Evolutionary conservation across 2,329 filamentous ascomycete species (phyloP).

Genomic region (Microdochium bolleyi): DNA sequence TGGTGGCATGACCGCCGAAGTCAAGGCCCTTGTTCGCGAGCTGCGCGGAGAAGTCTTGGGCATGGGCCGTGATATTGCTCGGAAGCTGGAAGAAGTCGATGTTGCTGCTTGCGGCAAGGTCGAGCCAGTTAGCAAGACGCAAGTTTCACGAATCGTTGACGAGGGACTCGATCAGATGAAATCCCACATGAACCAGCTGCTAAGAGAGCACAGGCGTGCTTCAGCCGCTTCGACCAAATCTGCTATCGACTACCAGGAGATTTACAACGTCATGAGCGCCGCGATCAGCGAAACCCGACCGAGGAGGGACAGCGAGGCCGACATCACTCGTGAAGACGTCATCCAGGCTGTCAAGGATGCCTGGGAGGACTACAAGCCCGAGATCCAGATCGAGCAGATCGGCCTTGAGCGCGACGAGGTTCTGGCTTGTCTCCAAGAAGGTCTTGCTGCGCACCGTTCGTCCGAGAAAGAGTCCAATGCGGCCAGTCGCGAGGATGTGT

Average conservation of each 20-base stretch:
- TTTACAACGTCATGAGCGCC: conserved; percentile 76
- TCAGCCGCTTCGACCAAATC: conserved; percentile 57
- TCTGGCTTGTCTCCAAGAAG: conserved; percentile 76
- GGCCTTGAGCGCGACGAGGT: conserved; percentile 88
- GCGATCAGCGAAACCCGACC: conserved; percentile 58
- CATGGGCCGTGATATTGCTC: conserved; percentile 86
- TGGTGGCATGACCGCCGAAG: conserved; percentile 82
- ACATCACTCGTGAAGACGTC: conserved; percentile 73
- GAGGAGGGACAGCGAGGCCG: conserved; percentile 33
- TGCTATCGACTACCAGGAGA: conserved; percentile 68
- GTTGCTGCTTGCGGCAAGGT: conserved; percentile 34
- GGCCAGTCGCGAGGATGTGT: conserved; percentile 76
- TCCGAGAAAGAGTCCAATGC: conserved; percentile 43
- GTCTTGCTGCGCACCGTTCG: conserved; percentile 66
- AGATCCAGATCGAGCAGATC: conserved; percentile 84
- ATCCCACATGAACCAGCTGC: conserved; percentile 71
- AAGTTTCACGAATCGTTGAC: conserved; percentile 71
- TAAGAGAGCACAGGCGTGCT: conserved; percentile 66
- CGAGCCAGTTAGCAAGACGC: conserved; percentile 52
- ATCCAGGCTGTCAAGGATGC: conserved; percentile 81
- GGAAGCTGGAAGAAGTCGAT: conserved; percentile 68
- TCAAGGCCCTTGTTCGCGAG: conserved; percentile 84
- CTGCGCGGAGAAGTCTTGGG: conserved; percentile 86
- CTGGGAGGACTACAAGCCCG: conserved; percentile 90
- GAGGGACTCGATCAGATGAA: conserved; percentile 76